Conservation (phyloP, 2,329 filamentous ascomycete species). For the Paracorniculantispora psalliotae region DNA sequence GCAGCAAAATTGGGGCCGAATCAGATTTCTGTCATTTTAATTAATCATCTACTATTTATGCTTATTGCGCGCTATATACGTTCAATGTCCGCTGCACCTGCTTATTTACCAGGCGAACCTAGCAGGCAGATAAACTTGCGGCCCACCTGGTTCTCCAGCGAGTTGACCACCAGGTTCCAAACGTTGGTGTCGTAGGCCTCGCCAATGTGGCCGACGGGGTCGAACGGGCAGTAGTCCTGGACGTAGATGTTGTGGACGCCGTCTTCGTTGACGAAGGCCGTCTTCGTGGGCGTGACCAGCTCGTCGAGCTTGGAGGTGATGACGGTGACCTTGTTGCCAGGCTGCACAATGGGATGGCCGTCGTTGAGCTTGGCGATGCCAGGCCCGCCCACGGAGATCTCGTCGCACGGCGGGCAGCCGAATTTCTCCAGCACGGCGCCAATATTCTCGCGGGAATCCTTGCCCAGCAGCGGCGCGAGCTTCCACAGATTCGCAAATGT, state of each 20-base stretch:
- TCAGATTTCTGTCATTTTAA: neutral
- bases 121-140: constrained; percentile 11
- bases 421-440: constrained; percentile 11
- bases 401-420: constrained; percentile 17
- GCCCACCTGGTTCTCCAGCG: constrained; percentile 14
- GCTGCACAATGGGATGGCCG: constrained; percentile 14
- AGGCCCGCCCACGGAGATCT: constrained; percentile 14
- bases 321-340: constrained; percentile 17
- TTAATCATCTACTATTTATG: neutral
- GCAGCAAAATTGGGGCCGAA: neutral
- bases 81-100: neutral
- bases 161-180: constrained; percentile 17
- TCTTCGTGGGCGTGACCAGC: constrained; percentile 15
- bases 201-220: constrained; percentile 17
- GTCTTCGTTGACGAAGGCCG: constrained; percentile 12
- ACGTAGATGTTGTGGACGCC: constrained; percentile 18
- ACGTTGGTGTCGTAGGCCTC: constrained; percentile 16
- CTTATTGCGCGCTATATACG: neutral
- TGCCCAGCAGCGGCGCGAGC: constrained; percentile 10
- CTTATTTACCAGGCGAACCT: constrained; percentile 8
- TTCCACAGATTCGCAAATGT: constrained; percentile 16
- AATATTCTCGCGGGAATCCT: neutral
- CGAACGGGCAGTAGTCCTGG: constrained; percentile 17
- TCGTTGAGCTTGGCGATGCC: constrained; percentile 16
- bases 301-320: constrained; percentile 16